Evolutionary conservation across 2,329 filamentous ascomycete species (phyloP).

Genomic region (Trichoderma sp.): DNA sequence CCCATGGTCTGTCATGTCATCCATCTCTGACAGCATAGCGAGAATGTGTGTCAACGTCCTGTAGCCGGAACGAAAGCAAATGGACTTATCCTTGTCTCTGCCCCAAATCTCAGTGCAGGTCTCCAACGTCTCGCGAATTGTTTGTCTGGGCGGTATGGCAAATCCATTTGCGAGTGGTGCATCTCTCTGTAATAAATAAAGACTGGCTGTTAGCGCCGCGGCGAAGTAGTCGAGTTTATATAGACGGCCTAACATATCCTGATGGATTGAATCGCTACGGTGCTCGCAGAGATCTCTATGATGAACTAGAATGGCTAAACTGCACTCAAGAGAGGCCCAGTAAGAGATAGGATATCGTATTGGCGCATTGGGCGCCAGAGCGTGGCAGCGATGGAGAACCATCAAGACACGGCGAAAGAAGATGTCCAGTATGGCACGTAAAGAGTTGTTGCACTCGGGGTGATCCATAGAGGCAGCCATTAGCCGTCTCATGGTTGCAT

Average conservation of each 20-base stretch:
- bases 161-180: slow-evolving; percentile 14
- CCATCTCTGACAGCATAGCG: slow-evolving; percentile 3
- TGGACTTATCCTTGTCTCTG: slow-evolving; percentile 1
- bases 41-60: slow-evolving; percentile 1
- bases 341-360: background rate
- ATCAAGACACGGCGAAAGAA: slow-evolving; percentile 14
- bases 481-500: background rate
- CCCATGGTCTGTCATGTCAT: background rate
- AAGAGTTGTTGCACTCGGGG: background rate
- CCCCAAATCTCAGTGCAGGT: slow-evolving; percentile 6
- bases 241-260: background rate
- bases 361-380: background rate
- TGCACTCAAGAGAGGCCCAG: slow-evolving; percentile 22
- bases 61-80: slow-evolving; percentile 6
- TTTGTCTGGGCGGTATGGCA: slow-evolving; percentile 8
- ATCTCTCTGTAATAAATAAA: slow-evolving; percentile 9
- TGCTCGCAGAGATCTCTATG: slow-evolving; percentile 19
- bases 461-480: slow-evolving; percentile 10
- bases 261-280: background rate
- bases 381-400: slow-evolving; percentile 16
- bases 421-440: slow-evolving; percentile 4
- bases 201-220: slow-evolving; percentile 5
- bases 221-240: slow-evolving; percentile 14
- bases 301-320: slow-evolving; percentile 12
- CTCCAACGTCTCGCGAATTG: slow-evolving; percentile 2